These are phyloP conservation scores for Porcisia hertigi DNA, from an alignment of 208 protist species.

Conservation along the genomic window DNA sequence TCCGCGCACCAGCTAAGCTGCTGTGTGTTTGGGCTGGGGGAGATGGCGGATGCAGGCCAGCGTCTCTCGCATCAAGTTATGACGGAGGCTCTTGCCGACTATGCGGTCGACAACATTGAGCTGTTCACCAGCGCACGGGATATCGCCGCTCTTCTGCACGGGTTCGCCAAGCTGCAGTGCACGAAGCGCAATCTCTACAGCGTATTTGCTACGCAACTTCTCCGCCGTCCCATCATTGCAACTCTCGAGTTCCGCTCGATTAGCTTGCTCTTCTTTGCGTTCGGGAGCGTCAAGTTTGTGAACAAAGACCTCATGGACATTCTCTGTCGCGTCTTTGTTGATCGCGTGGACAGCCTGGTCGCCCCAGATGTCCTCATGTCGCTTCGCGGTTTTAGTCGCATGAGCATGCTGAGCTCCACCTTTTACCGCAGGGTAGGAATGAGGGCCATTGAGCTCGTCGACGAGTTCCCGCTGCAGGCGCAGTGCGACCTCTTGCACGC, in stretches of 20 bases:
- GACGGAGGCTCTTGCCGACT: conserved; percentile 62
- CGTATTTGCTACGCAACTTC: conserved; percentile 56
- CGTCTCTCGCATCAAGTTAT: conserved; percentile 76
- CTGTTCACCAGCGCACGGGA: conserved; percentile 65
- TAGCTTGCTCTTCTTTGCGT: conserved; percentile 57
- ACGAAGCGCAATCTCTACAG: conserved; percentile 80
- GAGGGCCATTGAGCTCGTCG: conserved; percentile 26
- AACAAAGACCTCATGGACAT: conserved; percentile 70
- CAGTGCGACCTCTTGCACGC: conserved; percentile 62
- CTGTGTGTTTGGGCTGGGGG: conserved; percentile 57
- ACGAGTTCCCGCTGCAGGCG: conserved; percentile 52
- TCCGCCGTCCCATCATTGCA: conserved; percentile 38
- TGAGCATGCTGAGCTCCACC: conserved; percentile 58
- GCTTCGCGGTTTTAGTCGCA: conserved; percentile 63
- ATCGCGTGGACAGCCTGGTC: conserved; percentile 39
- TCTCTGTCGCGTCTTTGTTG: conserved; percentile 36
- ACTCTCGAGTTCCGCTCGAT: conserved; percentile 56
- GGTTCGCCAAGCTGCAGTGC: conserved; percentile 77
- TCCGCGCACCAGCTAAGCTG: conserved; percentile 47
- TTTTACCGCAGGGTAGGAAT: conserved; percentile 68
- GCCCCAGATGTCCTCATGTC: conserved; percentile 64
- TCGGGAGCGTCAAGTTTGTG: conserved; percentile 74
- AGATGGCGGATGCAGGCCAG: conserved; percentile 57
- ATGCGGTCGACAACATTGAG: conserved; percentile 71
- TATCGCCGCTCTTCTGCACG: conserved; percentile 66